phyloP scores from a whole-genome alignment of 139 green algal genomes.

The Chlorella sp. region DNA sequence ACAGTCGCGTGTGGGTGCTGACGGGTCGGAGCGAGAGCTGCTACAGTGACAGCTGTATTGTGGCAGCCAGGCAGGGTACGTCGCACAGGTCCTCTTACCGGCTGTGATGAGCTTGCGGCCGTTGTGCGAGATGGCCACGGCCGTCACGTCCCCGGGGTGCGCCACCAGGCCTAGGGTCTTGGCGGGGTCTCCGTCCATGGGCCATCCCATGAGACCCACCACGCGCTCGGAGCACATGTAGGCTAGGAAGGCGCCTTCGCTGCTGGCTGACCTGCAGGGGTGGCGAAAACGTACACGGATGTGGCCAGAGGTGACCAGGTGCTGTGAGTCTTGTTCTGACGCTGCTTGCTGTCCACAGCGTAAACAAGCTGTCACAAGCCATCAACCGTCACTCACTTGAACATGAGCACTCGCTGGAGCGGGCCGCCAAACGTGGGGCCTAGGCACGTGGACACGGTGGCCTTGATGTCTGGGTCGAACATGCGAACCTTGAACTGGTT shows the following conservation, averaged over 20 bases:
- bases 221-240: conserved; percentile 51
- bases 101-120: conserved; percentile 20
- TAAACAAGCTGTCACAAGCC: too few relatives aligned
- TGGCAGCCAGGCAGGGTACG: too few relatives aligned
- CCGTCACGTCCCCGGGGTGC: conserved; percentile 49
- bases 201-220: conserved; percentile 59
- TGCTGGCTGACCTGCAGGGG: conserved; percentile 18
- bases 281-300: too few relatives aligned
- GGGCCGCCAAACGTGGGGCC: conserved; percentile 58
- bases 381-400: conserved; percentile 37
- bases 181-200: conserved; percentile 52
- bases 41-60: too few relatives aligned
- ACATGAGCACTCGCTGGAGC: conserved; percentile 43
- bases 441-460: conserved; percentile 37
- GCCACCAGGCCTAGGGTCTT: conserved; percentile 64
- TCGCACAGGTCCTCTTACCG: too few relatives aligned
- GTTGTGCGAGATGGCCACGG: conserved; percentile 48
- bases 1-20: background rate
- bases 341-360: too few relatives aligned
- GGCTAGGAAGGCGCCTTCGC: conserved; percentile 40
- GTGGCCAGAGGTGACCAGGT: background rate
- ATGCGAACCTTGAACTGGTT: conserved; percentile 52
- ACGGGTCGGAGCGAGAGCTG: too few relatives aligned
- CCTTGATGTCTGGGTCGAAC: conserved; percentile 37
- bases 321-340: too few relatives aligned